These are phyloP conservation scores for Lentinus polychrous DNA, from an alignment of 1,284 basidiomycete species.

Conservation along the genomic window DNA sequence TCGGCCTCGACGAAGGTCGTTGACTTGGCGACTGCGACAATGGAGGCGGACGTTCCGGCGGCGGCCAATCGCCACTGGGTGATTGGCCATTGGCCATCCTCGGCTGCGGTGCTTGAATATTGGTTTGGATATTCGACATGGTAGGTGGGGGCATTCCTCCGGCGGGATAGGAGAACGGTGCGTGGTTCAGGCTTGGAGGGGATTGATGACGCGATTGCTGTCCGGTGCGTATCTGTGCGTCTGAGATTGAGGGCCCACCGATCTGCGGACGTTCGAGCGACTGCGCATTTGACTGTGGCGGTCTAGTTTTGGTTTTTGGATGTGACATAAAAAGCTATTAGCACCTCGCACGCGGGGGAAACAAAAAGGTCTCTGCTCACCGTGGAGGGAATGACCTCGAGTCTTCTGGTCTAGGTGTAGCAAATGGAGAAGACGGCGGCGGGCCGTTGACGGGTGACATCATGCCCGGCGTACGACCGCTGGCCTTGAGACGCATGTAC, in stretches of 20 bases:
- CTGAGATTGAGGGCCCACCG: slow-evolving; percentile 29
- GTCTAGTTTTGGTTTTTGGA: slow-evolving; percentile 12
- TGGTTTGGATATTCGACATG: slow-evolving; percentile 20
- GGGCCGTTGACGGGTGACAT: slow-evolving; percentile 29
- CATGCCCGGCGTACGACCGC: slow-evolving; percentile 32
- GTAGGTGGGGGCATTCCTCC: slow-evolving; percentile 29
- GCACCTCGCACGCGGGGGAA: neutral
- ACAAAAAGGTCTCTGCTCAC: slow-evolving; percentile 10
- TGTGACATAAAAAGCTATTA: neutral
- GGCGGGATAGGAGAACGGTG: slow-evolving; percentile 35
- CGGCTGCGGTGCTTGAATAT: slow-evolving; percentile 36
- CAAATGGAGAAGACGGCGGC: slow-evolving; percentile 22
- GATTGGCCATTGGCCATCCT: slow-evolving; percentile 29
- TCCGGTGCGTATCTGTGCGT: slow-evolving; percentile 35
- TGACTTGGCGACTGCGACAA: slow-evolving; percentile 27
- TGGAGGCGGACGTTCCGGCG: slow-evolving; percentile 36
- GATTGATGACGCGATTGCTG: slow-evolving; percentile 31
- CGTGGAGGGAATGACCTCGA: slow-evolving; percentile 24
- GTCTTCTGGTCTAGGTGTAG: slow-evolving; percentile 22
- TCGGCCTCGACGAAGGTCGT: slow-evolving; percentile 44
- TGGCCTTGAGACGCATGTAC: slow-evolving; percentile 51
- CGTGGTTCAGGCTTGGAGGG: slow-evolving; percentile 33
- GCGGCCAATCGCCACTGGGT: slow-evolving; percentile 44
- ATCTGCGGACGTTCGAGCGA: slow-evolving; percentile 31
- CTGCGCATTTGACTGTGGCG: slow-evolving; percentile 21